Percentiles rank a stretch among this genome's conserved stretches.
Evolutionary conservation across 2,329 filamentous ascomycete genomes (phyloP).

Genomic region (Colletotrichum orchidophilum): DNA sequence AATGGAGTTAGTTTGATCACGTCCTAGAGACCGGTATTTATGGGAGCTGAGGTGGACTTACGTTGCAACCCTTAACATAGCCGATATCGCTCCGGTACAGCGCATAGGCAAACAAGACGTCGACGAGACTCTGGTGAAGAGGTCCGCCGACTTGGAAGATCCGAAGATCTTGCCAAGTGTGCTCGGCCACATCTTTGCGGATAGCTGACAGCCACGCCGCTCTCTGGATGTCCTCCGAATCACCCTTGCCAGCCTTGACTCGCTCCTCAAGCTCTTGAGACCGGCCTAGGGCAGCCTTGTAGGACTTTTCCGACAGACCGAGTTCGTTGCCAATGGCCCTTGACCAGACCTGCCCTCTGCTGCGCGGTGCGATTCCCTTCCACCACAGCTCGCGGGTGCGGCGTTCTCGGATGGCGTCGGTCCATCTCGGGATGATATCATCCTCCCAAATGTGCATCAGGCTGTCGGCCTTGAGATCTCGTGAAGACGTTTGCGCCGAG

Average conservation of each 20-base stretch:
- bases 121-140: slow-evolving; percentile 72
- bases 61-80: slow-evolving; percentile 78
- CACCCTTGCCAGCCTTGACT: slow-evolving; percentile 60
- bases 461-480: slow-evolving; percentile 64
- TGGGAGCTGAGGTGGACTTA: slow-evolving; percentile 54
- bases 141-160: slow-evolving; percentile 76
- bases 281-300: slow-evolving; percentile 74
- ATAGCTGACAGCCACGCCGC: slow-evolving; percentile 72
- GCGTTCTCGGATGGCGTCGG: slow-evolving; percentile 72
- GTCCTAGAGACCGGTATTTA: background rate
- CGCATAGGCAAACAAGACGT: slow-evolving; percentile 81
- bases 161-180: slow-evolving; percentile 76
- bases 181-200: slow-evolving; percentile 67
- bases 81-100: slow-evolving; percentile 87
- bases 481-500: slow-evolving; percentile 59
- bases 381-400: slow-evolving; percentile 83
- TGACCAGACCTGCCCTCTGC: slow-evolving; percentile 75
- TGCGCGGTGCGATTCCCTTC: slow-evolving; percentile 78
- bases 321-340: slow-evolving; percentile 79
- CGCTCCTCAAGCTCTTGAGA: slow-evolving; percentile 70
- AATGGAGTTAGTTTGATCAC: slow-evolving; percentile 34
- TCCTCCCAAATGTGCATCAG: slow-evolving; percentile 77
- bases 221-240: slow-evolving; percentile 63
- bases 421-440: slow-evolving; percentile 81
- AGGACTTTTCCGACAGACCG: slow-evolving; percentile 73